A percentile compares a stretch with the other conserved stretches of the same genome.
phyloP scores from a whole-genome alignment of 1,139 yeast species.

The Arxiozyma bovina region DNA sequence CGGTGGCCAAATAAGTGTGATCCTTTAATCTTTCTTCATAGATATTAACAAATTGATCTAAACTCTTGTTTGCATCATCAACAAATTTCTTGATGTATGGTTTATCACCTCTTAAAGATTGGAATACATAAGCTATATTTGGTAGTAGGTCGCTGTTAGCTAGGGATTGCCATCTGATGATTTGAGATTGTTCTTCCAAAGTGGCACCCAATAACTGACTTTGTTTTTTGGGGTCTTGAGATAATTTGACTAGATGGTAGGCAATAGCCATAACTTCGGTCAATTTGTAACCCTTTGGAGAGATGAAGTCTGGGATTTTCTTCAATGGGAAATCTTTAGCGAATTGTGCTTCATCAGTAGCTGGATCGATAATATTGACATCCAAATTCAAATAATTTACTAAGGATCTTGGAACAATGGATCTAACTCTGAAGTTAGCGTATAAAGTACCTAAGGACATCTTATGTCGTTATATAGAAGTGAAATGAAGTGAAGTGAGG shows the following conservation, averaged over 20 bases:
- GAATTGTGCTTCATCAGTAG: slow-evolving; percentile 38
- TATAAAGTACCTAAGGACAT: slow-evolving; percentile 68
- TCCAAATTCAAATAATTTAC: slow-evolving; percentile 68
- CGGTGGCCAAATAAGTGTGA: slow-evolving; percentile 86
- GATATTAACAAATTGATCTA: slow-evolving; percentile 38
- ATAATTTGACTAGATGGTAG: slow-evolving; percentile 33
- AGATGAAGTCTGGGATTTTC: slow-evolving; percentile 70
- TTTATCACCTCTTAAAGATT: slow-evolving; percentile 41
- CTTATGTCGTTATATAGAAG: not conserved
- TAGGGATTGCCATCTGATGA: slow-evolving; percentile 77
- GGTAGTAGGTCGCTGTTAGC: slow-evolving; percentile 61
- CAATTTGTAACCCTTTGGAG: slow-evolving; percentile 71
- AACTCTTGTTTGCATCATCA: slow-evolving; percentile 43
- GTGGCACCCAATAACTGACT: slow-evolving; percentile 49
- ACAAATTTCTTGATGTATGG: slow-evolving; percentile 78
- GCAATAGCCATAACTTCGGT: slow-evolving; percentile 71
- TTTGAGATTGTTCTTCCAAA: slow-evolving; percentile 53
- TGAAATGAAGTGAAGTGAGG: not conserved
- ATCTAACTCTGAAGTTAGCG: slow-evolving; percentile 42
- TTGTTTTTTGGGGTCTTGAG: slow-evolving; percentile 24
- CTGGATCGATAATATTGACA: slow-evolving; percentile 45
- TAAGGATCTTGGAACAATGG: slow-evolving; percentile 50
- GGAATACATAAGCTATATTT: slow-evolving; percentile 33
- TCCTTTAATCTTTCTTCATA: slow-evolving; percentile 59
- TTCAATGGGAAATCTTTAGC: slow-evolving; percentile 57